These are phyloP conservation scores for Trametes polyzona DNA, from an alignment of 1,284 basidiomycete species.

Conservation along the genomic window DNA sequence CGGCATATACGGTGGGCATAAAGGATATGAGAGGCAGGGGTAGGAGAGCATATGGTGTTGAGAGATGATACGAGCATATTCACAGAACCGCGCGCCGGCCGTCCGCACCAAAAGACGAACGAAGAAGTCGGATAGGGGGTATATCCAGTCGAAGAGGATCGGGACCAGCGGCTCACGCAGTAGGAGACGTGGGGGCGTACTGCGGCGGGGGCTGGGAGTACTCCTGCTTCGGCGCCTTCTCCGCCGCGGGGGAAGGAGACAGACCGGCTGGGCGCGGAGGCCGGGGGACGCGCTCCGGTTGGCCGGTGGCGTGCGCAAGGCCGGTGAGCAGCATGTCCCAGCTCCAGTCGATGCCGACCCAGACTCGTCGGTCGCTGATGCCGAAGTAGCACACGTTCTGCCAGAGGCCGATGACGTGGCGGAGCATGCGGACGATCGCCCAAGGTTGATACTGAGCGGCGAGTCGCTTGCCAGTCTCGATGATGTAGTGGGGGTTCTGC, in stretches of 20 bases:
- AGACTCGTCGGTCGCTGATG: constrained; percentile 56
- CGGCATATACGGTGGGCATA: background rate
- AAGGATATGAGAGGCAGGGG: background rate
- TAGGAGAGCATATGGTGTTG: background rate
- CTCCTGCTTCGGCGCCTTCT: background rate
- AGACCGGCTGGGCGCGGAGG: constrained; percentile 1
- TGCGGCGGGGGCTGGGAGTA: background rate
- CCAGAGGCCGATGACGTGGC: constrained; percentile 60
- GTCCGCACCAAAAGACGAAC: constrained; percentile 17
- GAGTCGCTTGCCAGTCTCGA: constrained; percentile 35
- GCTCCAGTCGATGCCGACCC: constrained; percentile 58
- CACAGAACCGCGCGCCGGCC: constrained; percentile 2
- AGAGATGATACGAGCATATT: background rate
- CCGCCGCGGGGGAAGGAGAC: background rate
- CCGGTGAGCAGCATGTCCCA: constrained; percentile 62
- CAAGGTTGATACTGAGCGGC: constrained; percentile 34
- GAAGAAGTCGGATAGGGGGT: background rate
- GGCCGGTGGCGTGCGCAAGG: constrained; percentile 31
- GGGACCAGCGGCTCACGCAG: background rate
- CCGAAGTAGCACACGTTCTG: constrained; percentile 63
- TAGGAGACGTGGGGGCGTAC: background rate
- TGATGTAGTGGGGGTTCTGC: constrained; percentile 23
- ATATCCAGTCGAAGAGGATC: constrained; percentile 1
- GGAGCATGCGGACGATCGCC: constrained; percentile 45
- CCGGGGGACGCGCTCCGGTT: constrained; percentile 17